Evolutionary conservation across 148 eudicot species (phyloP).

Genomic region (Tetragonia tetragonoides): DNA sequence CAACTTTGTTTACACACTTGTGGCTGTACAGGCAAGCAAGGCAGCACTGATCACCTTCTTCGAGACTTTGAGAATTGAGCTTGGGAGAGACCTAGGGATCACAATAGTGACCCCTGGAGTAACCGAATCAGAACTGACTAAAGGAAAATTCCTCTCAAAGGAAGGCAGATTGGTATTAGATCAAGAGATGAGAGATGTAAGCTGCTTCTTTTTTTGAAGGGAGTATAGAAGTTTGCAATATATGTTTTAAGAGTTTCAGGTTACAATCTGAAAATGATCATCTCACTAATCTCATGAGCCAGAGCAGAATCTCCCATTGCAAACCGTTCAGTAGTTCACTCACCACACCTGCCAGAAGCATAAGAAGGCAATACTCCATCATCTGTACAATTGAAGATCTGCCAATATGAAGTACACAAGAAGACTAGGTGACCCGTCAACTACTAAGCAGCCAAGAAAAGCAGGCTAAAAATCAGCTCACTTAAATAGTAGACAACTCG

Average conservation of each 20-base stretch:
- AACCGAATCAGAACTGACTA: constrained; percentile 62
- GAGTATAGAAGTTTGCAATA: not conserved
- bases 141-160: constrained; percentile 46
- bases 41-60: constrained; percentile 54
- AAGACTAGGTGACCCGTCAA: no score
- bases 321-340: not conserved
- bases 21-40: constrained; percentile 56
- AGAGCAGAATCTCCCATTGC: not conserved
- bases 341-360: not conserved
- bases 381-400: no score
- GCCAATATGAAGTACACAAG: no score
- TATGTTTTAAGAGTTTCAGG: not conserved
- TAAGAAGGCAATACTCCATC: not conserved
- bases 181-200: constrained; percentile 57
- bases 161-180: constrained; percentile 45
- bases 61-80: constrained; percentile 58
- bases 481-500: no score
- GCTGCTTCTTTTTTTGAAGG: not conserved
- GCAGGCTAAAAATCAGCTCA: no score
- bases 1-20: not conserved
- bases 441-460: no score
- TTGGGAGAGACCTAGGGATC: constrained; percentile 45
- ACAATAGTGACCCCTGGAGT: constrained; percentile 63
- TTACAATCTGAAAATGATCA: not conserved
- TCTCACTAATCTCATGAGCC: not conserved